Evolutionary conservation across 2,329 filamentous ascomycete species (phyloP), one percentile per base, ranked within the genome.

Genomic region (Penicillium sp.): DNA sequence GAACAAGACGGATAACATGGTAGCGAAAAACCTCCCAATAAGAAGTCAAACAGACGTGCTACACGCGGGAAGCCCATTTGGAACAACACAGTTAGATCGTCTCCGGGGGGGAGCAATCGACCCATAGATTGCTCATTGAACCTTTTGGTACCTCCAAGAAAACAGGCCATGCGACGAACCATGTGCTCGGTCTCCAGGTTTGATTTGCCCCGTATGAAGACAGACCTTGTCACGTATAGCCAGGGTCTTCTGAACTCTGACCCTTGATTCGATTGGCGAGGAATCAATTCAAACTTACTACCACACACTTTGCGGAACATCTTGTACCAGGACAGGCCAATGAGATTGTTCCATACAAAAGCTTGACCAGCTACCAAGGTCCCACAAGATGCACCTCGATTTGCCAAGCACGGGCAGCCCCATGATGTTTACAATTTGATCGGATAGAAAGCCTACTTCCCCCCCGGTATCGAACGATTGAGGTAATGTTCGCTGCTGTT

Each of bases 391-490:
- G 25, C 52, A 55, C 26, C 19, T 30, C 5, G 38, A 4, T 14
- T 55, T 46, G 40, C 13, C 42, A 8, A 40, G 52, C 16, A 33
- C 14, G 19, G 52, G 22, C 14, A 55, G 40, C n/a, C 19, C 52
- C 13, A 45, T 22, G 10, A 46, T 33, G 8, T 25, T 37, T 40
- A 55, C 40, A 19, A 43, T 55, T 30, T 45, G 52, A 26, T 55
- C 40, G 26, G 42, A 19, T 3, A 55, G 28, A 14, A 35, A 40
- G 16, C 38, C 16, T 26, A 22, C 6, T 26, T 46, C 52, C 52
- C 38, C 52, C 45, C 13, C 40, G 38, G 37, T 38, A 55, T 22
- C 52, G 52, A 22, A 55, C 46, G 4, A 25, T 55, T 6, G 25
- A 33, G 5, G n/a, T 25, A 2, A 46, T 28, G 13, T 8, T 13